Evolutionary conservation across 1,284 basidiomycete species (phyloP).

Genomic region (Uromyces viciae-fabae): DNA sequence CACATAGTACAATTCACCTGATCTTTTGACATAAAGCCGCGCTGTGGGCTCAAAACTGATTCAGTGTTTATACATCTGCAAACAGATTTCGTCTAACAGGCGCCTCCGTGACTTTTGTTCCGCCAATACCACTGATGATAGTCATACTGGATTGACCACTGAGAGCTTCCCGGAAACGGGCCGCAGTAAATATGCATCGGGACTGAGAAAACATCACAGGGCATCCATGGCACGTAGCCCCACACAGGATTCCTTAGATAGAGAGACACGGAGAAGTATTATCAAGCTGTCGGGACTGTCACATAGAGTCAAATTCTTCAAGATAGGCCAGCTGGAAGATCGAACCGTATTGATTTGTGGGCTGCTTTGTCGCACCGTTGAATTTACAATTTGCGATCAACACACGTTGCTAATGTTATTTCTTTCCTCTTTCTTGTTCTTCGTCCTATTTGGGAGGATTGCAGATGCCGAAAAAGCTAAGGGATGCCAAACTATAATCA

Average conservation of each 20-base stretch:
- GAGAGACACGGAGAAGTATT: conserved; percentile 57
- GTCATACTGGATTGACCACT: neutral
- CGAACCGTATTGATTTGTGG: conserved; percentile 72
- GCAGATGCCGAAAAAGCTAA: conserved; percentile 18
- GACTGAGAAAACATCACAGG: conserved; percentile 56
- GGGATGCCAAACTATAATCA: neutral
- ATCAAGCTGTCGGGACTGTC: conserved; percentile 81
- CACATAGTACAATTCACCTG: neutral
- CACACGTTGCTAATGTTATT: neutral
- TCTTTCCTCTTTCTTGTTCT: neutral
- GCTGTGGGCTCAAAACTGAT: no score
- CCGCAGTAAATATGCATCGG: neutral
- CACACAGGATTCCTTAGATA: conserved; percentile 9
- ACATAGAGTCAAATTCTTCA: conserved; percentile 84
- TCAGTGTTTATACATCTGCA: no score
- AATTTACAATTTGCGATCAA: no score
- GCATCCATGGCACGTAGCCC: conserved; percentile 39
- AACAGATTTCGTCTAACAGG: neutral
- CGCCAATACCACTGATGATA: no score
- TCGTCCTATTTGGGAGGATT: neutral
- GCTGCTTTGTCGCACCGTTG: neutral
- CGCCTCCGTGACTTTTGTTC: conserved; percentile 1
- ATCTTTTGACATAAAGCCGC: no score
- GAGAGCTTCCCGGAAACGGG: neutral
- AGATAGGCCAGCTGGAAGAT: conserved; percentile 76